Evolutionary conservation across 2,329 filamentous ascomycete species (phyloP), one percentile per base, ranked within the genome.

Genomic region (Paecilomyces fulvus): DNA sequence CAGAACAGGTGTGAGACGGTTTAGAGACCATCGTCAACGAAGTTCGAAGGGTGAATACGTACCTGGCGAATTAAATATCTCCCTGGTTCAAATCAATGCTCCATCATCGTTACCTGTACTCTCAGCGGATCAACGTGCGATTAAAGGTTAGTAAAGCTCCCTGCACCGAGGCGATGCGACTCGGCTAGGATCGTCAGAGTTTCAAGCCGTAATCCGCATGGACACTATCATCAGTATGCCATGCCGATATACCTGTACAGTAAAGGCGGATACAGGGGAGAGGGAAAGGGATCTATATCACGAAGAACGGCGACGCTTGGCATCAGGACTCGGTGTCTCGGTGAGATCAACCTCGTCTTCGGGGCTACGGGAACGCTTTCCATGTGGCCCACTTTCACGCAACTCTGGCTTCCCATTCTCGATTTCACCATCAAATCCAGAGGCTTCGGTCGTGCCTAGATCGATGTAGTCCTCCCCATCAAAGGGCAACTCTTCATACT

Each of bases 281-380:
- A 43, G 33, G 25, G 37, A 57, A 31, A 48, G n/a, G 49, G 49
- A 33, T 28, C 17, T 52, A 52, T 51, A 61, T 69, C 61, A 70
- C 69, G 72, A 75, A 63, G 75, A 75, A 56, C 80, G 79, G 66
- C 75, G 77, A 64, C 80, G 80, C 72, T 82, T 83, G 69, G 73
- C 66, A 66, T 80, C 80, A 73, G 63, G 57, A 43, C 60, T 58
- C 12, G 59, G 59, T 30, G 54, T 61, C 61, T 63, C 64, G 33
- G 56, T 63, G 56, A 64, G 54, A 55, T 63, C 69, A 57, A 66
- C 61, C 49, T 72, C 71, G 43, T 73, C 71, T 54, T 73, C 71
- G 21, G 63, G 61, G 30, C 69, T 69, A 50, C 71, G 71, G n/a
- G 66, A 60, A 23, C 71, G 69, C 60, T 73, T 73, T 54, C 62